Evolutionary conservation across 345 rosid species (phyloP).

Genomic region (Noccaea caerulescens): DNA sequence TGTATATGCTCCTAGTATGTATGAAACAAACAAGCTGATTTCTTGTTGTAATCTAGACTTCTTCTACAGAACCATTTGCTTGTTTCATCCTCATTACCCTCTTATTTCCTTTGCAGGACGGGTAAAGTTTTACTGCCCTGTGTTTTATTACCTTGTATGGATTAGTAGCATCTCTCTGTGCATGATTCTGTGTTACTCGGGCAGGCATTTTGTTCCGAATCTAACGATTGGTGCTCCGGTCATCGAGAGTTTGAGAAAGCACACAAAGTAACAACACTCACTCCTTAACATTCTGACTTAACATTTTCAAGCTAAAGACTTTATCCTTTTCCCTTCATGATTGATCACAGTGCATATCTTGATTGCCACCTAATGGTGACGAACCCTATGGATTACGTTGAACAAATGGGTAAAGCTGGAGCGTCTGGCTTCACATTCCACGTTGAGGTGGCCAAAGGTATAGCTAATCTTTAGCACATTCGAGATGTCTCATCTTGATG

Average conservation of each 20-base stretch:
- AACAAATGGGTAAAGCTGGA: slow-evolving; percentile 76
- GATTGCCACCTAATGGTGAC: slow-evolving; percentile 97
- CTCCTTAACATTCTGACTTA: not conserved
- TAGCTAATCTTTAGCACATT: not conserved
- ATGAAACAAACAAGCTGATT: not conserved
- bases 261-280: slow-evolving; percentile 65
- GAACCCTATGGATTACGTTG: slow-evolving; percentile 86
- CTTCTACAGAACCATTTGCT: not conserved
- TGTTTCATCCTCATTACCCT: slow-evolving; percentile 16
- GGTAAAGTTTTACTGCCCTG: slow-evolving; percentile 21
- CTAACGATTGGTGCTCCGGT: slow-evolving; percentile 89
- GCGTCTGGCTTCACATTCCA: slow-evolving; percentile 99
- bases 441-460: slow-evolving; percentile 78
- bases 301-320: slow-evolving; percentile 22
- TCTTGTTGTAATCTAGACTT: not conserved
- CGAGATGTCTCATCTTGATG: not conserved
- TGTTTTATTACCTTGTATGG: not conserved
- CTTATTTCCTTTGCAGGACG: slow-evolving; percentile 37
- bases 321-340: slow-evolving; percentile 4
- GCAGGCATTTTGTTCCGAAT: slow-evolving; percentile 88
- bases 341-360: slow-evolving; percentile 67
- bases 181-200: slow-evolving; percentile 26
- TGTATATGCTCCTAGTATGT: not conserved
- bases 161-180: slow-evolving; percentile 3
- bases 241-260: slow-evolving; percentile 87